A percentile compares a stretch with the other conserved stretches of the same genome.
Conservation (phyloP, 1,284 basidiomycete species). For the Dichomitus squalens region DNA sequence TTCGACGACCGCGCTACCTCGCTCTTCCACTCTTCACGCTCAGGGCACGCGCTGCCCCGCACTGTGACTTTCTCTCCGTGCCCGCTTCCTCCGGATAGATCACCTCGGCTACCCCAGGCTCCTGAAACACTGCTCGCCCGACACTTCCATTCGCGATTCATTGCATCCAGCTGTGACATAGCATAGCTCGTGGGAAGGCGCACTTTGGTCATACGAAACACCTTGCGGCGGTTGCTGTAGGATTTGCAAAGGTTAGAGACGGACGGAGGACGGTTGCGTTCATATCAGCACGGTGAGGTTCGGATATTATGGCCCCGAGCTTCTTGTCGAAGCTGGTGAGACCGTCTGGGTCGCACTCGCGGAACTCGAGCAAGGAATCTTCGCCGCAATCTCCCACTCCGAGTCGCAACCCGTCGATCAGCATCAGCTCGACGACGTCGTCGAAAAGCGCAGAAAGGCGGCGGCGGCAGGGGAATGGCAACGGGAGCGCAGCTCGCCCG, state of each 20-base stretch:
- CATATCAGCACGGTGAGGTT: background rate
- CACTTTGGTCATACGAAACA: background rate
- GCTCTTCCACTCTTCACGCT: background rate
- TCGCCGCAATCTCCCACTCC: constrained; percentile 22
- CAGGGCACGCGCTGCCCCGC: background rate
- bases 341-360: constrained; percentile 21
- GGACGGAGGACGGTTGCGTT: background rate
- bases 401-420: constrained; percentile 28
- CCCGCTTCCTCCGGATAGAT: too few relatives aligned
- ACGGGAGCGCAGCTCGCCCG: constrained; percentile 7
- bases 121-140: too few relatives aligned
- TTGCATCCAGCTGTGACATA: too few relatives aligned
- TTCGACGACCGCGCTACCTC: too few relatives aligned
- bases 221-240: background rate
- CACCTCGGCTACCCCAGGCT: too few relatives aligned
- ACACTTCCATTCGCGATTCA: too few relatives aligned
- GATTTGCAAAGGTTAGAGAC: background rate
- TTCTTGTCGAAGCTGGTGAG: constrained; percentile 42
- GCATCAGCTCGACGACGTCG: constrained; percentile 23
- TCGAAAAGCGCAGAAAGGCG: constrained; percentile 8
- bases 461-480: background rate
- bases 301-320: constrained; percentile 35
- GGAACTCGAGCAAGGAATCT: constrained; percentile 25
- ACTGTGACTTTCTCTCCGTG: too few relatives aligned
- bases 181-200: constrained; percentile 1